phyloP scores from a whole-genome alignment of 1,139 yeast species.

The Geotrichum citri-aurantii region DNA sequence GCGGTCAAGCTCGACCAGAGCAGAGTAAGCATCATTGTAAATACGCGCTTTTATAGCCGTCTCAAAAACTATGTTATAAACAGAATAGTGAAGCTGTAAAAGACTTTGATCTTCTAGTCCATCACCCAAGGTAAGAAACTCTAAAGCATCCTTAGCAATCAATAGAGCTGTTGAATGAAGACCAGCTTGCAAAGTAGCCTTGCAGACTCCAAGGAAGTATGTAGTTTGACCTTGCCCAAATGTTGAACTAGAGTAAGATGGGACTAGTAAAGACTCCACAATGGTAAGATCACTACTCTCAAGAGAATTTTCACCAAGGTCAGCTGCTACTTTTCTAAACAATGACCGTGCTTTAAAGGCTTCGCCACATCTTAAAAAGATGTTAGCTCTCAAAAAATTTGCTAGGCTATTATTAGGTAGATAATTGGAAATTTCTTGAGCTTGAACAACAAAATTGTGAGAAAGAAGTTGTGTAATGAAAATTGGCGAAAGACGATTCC shows the following conservation, averaged over 20 bases:
- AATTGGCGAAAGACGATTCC: background rate
- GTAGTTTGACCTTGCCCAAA: conserved; percentile 20
- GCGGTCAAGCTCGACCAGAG: conserved; percentile 27
- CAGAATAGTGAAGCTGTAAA: conserved; percentile 2
- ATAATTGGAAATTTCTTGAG: conserved; percentile 19
- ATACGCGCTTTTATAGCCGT: conserved; percentile 25
- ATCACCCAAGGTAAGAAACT: conserved; percentile 7
- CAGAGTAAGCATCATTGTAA: conserved; percentile 32
- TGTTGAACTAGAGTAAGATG: conserved; percentile 1
- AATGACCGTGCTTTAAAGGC: conserved; percentile 21
- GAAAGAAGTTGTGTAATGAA: conserved; percentile 10
- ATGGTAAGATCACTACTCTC: conserved; percentile 13
- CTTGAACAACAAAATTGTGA: conserved; percentile 2
- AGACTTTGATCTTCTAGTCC: background rate
- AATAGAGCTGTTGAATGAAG: conserved; percentile 43
- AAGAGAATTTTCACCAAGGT: conserved; percentile 16
- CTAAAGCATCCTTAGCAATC: conserved; percentile 19
- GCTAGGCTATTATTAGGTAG: conserved; percentile 22
- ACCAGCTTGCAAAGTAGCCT: conserved; percentile 25
- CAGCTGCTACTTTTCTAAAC: conserved; percentile 21
- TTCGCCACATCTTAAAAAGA: conserved; percentile 21
- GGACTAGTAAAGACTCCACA: conserved; percentile 12
- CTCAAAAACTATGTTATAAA: conserved; percentile 24
- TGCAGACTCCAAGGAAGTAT: conserved; percentile 16
- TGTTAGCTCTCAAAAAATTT: conserved; percentile 26